A percentile compares a stretch with the other conserved stretches of the same genome.
These are phyloP conservation scores for Saccharomyces hybrid DNA, from an alignment of 1,139 yeast species.

Conservation along the genomic window DNA sequence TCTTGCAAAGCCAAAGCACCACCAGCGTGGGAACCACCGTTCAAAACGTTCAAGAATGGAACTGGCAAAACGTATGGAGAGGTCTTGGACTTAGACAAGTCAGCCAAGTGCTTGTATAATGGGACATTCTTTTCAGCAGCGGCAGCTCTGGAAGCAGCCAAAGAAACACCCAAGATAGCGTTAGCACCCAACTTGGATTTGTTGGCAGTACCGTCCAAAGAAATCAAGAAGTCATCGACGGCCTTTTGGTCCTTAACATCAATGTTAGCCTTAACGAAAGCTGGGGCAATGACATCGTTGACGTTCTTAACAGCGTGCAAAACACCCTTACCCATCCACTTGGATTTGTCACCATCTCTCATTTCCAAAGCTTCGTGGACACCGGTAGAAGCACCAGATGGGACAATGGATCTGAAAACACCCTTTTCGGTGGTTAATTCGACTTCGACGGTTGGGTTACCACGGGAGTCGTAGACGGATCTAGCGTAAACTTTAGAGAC, in stretches of 20 bases:
- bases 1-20: slow-evolving; percentile 98
- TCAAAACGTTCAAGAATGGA: slow-evolving; percentile 94
- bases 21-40: slow-evolving; percentile 99
- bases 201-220: slow-evolving; percentile 88
- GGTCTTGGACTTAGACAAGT: slow-evolving; percentile 49
- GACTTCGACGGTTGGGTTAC: slow-evolving; percentile 97
- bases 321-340: slow-evolving; percentile 97
- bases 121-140: slow-evolving; percentile 87
- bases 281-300: slow-evolving; percentile 83
- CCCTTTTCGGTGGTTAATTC: slow-evolving; percentile 83
- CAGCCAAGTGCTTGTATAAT: slow-evolving; percentile 77
- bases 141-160: slow-evolving; percentile 90
- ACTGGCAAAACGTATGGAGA: slow-evolving; percentile 84
- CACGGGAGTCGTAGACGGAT: slow-evolving; percentile 95
- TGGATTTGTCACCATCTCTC: slow-evolving; percentile 88
- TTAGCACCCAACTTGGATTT: slow-evolving; percentile 93
- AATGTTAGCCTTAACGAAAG: slow-evolving; percentile 61
- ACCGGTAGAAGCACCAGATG: slow-evolving; percentile 97
- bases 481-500: slow-evolving; percentile 73
- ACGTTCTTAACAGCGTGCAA: slow-evolving; percentile 86
- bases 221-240: slow-evolving; percentile 67
- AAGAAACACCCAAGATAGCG: slow-evolving; percentile 90
- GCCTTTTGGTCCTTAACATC: slow-evolving; percentile 74
- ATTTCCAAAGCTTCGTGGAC: slow-evolving; percentile 90
- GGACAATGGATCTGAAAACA: slow-evolving; percentile 84